phyloP scores from a whole-genome alignment of 1,284 basidiomycete species.

The Wolfiporia cocos region DNA sequence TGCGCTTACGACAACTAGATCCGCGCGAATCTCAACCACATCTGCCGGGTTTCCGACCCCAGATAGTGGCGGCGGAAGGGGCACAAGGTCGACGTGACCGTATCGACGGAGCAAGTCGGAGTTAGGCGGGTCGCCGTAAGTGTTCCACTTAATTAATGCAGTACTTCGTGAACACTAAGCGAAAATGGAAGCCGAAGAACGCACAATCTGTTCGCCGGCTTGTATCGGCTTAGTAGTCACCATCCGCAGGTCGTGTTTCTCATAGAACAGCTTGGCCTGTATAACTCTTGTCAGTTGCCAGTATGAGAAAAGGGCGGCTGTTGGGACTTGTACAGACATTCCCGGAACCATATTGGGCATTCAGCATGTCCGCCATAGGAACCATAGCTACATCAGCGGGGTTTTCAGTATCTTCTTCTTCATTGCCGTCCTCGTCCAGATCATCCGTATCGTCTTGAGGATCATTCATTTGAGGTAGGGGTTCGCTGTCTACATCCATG shows the following conservation, averaged over 20 bases:
- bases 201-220: conserved; percentile 84
- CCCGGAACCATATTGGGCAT: conserved; percentile 81
- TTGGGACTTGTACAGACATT: conserved; percentile 59
- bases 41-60: conserved; percentile 79
- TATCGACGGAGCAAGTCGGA: conserved; percentile 92
- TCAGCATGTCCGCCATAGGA: conserved; percentile 94
- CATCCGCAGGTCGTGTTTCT: conserved; percentile 73
- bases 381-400: conserved; percentile 86
- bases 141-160: conserved; percentile 71
- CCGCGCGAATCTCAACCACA: conserved; percentile 80
- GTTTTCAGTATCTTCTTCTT: conserved; percentile 58
- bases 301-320: neutral
- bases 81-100: conserved; percentile 85
- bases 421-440: conserved; percentile 38
- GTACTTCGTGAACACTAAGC: neutral
- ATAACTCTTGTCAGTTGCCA: conserved; percentile 1
- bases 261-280: conserved; percentile 84
- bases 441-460: conserved; percentile 44
- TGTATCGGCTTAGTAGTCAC: conserved; percentile 71
- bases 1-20: conserved; percentile 60
- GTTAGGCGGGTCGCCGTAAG: conserved; percentile 93
- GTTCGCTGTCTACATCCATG: neutral
- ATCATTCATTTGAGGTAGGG: conserved; percentile 13
- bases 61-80: conserved; percentile 31
- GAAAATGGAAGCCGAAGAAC: conserved; percentile 18